Conservation (phyloP, 2,329 filamentous ascomycete species). For the Neonectria magnoliae region DNA sequence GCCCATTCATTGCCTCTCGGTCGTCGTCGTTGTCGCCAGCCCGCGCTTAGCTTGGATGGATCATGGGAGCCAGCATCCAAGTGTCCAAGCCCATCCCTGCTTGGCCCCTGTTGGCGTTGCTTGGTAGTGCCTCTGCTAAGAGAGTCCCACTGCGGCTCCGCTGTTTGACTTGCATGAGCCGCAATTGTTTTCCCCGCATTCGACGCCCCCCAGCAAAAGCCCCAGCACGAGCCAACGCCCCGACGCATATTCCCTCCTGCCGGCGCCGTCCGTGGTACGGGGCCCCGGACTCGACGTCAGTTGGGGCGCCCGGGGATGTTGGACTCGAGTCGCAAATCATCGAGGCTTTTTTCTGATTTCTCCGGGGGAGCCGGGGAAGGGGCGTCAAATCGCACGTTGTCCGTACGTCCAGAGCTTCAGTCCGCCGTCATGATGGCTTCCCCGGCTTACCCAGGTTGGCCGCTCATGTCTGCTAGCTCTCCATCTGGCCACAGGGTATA, state of each 20-base stretch:
- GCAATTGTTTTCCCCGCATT: conserved; percentile 44
- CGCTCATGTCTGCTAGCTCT: conserved; percentile 10
- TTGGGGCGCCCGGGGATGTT: conserved; percentile 27
- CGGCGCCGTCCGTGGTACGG: conserved; percentile 37
- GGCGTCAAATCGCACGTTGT: conserved; percentile 17
- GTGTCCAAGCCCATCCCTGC: conserved; percentile 18
- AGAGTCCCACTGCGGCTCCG: conserved; percentile 43
- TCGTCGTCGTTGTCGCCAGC: conserved; percentile 25
- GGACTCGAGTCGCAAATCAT: not conserved
- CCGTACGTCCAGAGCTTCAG: conserved; percentile 26
- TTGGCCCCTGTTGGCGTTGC: conserved; percentile 18
- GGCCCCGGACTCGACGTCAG: conserved; percentile 36
- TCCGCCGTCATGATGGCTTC: conserved; percentile 24
- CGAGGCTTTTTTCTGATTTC: conserved; percentile 10
- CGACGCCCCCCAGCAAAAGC: conserved; percentile 32
- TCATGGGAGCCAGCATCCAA: conserved; percentile 27
- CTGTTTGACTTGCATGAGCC: conserved; percentile 46
- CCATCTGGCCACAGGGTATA: conserved; percentile 20
- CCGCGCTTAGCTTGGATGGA: conserved; percentile 32
- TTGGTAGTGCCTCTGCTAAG: conserved; percentile 25
- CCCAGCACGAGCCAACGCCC: conserved; percentile 28
- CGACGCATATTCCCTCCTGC: conserved; percentile 32
- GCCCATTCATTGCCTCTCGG: conserved; percentile 18
- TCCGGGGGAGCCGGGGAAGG: conserved; percentile 27
- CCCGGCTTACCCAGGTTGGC: conserved; percentile 17